Percentiles rank a stretch among this genome's conserved stretches.
Conservation (phyloP, 805 yeast species). For the Metschnikowia rubicola region DNA sequence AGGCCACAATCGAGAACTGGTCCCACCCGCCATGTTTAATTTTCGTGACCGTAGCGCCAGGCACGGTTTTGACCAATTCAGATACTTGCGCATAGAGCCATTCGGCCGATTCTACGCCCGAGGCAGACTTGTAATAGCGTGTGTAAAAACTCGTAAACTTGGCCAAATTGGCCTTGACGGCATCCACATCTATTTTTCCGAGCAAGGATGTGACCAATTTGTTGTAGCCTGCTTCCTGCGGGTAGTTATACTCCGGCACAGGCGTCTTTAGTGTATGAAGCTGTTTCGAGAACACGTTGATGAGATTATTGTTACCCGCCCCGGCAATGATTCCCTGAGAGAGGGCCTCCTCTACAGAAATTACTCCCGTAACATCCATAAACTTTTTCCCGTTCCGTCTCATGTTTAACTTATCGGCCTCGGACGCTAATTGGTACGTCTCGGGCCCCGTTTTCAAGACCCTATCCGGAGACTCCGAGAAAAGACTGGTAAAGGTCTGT, state of each 20-base stretch:
- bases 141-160: slow-evolving; percentile 67
- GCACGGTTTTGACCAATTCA: slow-evolving; percentile 28
- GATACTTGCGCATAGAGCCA: slow-evolving; percentile 60
- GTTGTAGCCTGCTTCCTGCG: slow-evolving; percentile 37
- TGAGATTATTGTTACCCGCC: slow-evolving; percentile 14
- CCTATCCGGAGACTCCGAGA: slow-evolving; percentile 12
- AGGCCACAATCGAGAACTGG: slow-evolving; percentile 73
- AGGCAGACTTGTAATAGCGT: slow-evolving; percentile 68
- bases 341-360: slow-evolving; percentile 36
- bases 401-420: slow-evolving; percentile 32
- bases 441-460: slow-evolving; percentile 36
- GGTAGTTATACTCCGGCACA: slow-evolving; percentile 48
- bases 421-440: slow-evolving; percentile 31
- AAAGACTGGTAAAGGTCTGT: slow-evolving; percentile 1
- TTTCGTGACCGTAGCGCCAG: slow-evolving; percentile 29
- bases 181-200: slow-evolving; percentile 41
- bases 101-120: slow-evolving; percentile 67
- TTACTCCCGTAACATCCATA: slow-evolving; percentile 60
- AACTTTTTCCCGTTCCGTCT: slow-evolving; percentile 48
- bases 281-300: slow-evolving; percentile 26
- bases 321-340: slow-evolving; percentile 22
- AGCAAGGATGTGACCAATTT: slow-evolving; percentile 41
- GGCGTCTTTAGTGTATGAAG: slow-evolving; percentile 20
- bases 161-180: slow-evolving; percentile 53
- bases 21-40: slow-evolving; percentile 68